Conservation (phyloP, 495 filamentous ascomycete genomes). For the Podospora anserina region DNA sequence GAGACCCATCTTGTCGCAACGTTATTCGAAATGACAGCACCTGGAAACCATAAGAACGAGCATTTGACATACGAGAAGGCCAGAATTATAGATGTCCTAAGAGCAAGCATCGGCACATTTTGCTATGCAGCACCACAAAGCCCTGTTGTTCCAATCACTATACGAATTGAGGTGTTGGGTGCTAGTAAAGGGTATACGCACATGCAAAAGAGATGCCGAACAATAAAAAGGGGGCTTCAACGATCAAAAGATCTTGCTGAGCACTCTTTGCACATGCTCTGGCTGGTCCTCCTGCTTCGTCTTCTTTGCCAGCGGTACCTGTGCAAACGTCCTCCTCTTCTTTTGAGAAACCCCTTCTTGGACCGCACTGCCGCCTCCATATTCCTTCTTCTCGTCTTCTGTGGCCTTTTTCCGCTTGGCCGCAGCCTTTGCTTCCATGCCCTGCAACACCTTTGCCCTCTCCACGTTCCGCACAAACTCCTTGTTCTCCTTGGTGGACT, state of each 20-base stretch:
- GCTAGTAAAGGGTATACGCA: constrained; percentile 12
- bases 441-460: constrained; percentile 67
- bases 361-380: constrained; percentile 7
- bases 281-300: constrained; percentile 50
- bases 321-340: constrained; percentile 65
- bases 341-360: constrained; percentile 17
- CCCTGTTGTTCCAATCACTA: not conserved
- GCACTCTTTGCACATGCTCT: constrained; percentile 69
- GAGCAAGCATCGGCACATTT: not conserved
- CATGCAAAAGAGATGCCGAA: constrained; percentile 3
- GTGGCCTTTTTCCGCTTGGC: constrained; percentile 52
- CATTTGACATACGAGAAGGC: not conserved
- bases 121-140: not conserved
- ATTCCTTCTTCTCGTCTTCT: constrained; percentile 23
- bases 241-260: constrained; percentile 74
- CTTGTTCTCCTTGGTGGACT: constrained; percentile 78
- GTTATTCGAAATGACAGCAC: not conserved
- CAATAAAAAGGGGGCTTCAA: not conserved
- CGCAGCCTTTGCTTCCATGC: constrained; percentile 62
- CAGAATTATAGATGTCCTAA: not conserved
- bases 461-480: constrained; percentile 75
- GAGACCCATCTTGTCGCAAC: not conserved
- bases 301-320: constrained; percentile 56
- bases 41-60: not conserved
- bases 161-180: not conserved